These are phyloP conservation scores for Abortiporus biennis DNA, from an alignment of 1,284 basidiomycete genomes.

Conservation along the genomic window DNA sequence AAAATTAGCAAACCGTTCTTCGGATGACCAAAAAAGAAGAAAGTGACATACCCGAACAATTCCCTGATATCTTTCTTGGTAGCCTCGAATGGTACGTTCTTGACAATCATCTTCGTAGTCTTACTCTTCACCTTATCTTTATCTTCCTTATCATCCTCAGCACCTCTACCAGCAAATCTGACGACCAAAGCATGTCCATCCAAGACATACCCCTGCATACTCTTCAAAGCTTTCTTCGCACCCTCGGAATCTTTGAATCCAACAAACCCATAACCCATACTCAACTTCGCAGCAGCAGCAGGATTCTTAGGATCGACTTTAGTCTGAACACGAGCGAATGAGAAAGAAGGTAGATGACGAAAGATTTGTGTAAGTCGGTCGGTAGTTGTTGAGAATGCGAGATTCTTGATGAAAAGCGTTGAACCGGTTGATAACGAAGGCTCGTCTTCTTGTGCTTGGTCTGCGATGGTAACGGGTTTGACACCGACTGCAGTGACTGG, in stretches of 20 bases:
- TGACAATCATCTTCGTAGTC: slow-evolving; percentile 90
- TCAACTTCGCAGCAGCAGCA: slow-evolving; percentile 46
- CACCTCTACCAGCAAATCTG: slow-evolving; percentile 84
- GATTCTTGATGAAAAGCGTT: slow-evolving; percentile 94
- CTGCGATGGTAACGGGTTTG: slow-evolving; percentile 37
- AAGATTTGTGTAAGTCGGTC: slow-evolving; percentile 71
- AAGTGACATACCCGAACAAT: slow-evolving; percentile 68
- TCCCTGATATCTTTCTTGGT: slow-evolving; percentile 89
- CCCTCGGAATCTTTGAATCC: slow-evolving; percentile 79
- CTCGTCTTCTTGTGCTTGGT: slow-evolving; percentile 25
- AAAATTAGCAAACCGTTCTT: slow-evolving; percentile 4
- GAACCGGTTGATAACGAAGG: slow-evolving; percentile 58
- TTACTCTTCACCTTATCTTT: slow-evolving; percentile 35
- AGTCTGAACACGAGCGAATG: slow-evolving; percentile 88
- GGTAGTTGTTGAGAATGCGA: slow-evolving; percentile 85
- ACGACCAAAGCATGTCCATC: slow-evolving; percentile 86
- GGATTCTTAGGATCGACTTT: slow-evolving; percentile 80
- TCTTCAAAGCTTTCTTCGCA: slow-evolving; percentile 74
- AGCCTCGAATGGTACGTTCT: slow-evolving; percentile 97
- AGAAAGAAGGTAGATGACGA: slow-evolving; percentile 74
- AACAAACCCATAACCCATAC: slow-evolving; percentile 96
- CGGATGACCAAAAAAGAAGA: slow-evolving; percentile 7
- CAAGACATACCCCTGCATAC: slow-evolving; percentile 77
- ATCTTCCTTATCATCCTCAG: slow-evolving; percentile 58
- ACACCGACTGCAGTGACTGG: slow-evolving; percentile 19